Conservation (phyloP, 2,329 filamentous ascomycete species). For the Teratosphaeria nubilosa region DNA sequence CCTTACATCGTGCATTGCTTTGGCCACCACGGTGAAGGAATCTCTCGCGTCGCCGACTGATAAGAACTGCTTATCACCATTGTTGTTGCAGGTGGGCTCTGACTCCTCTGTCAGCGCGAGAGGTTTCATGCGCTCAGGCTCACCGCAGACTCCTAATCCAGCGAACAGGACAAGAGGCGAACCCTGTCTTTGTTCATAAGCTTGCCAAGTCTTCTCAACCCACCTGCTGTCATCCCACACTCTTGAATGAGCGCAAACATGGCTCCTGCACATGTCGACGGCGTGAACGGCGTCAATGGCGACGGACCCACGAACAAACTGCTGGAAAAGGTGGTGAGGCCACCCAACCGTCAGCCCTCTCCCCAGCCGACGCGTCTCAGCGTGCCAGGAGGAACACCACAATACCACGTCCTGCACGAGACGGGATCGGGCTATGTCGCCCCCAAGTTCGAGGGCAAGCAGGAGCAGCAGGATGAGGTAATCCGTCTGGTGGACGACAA, state of each 20-base stretch:
- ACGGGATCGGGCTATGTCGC: constrained; percentile 90
- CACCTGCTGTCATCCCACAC: not conserved
- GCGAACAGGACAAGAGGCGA: not conserved
- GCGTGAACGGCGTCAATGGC: constrained; percentile 9
- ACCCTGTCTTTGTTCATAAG: not conserved
- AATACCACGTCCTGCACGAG: constrained; percentile 61
- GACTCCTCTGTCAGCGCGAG: not conserved
- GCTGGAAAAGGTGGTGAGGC: constrained; percentile 44
- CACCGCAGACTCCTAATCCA: not conserved
- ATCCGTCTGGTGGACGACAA: constrained; percentile 68
- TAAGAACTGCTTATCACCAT: not conserved
- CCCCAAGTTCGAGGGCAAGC: constrained; percentile 86
- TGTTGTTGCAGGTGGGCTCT: not conserved
- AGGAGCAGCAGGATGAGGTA: constrained; percentile 83
- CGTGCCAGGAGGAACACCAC: constrained; percentile 49
- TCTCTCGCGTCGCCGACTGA: not conserved
- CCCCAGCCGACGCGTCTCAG: constrained; percentile 81
- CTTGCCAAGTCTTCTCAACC: not conserved
- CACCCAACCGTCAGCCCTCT: constrained; percentile 59
- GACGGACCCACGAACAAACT: constrained; percentile 42
- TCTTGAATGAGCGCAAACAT: not conserved
- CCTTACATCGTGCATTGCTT: not conserved
- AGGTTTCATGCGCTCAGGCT: not conserved
- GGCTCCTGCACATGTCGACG: constrained; percentile 3
- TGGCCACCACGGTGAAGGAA: not conserved